Percentiles rank a stretch among this genome's conserved stretches.
phyloP scores from a whole-genome alignment of 257 asterid genomes.

The Petrea volubilis region DNA sequence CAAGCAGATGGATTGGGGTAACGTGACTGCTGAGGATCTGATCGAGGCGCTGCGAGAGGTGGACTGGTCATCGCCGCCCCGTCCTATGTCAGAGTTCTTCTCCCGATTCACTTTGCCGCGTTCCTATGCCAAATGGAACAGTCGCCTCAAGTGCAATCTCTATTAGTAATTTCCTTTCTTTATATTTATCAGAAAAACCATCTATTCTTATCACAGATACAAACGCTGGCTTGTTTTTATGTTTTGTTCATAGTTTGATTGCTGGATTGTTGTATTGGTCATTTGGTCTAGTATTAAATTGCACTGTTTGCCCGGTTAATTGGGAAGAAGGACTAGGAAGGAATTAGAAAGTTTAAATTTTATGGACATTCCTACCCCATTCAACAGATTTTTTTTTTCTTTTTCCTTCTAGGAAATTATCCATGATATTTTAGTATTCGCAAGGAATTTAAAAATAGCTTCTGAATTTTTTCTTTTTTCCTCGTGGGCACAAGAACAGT shows the following conservation, averaged over 20 bases:
- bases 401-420: background rate
- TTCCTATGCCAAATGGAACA: slow-evolving; percentile 81
- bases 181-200: background rate
- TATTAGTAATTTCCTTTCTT: slow-evolving; percentile 58
- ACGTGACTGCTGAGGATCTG: slow-evolving; percentile 89
- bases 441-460: slow-evolving; percentile 7
- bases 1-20: slow-evolving; percentile 84
- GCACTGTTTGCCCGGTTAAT: background rate
- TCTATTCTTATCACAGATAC: background rate
- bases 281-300: background rate
- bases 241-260: slow-evolving; percentile 8
- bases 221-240: background rate
- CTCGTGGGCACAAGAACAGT: background rate
- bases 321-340: background rate
- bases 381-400: background rate
- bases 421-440: background rate
- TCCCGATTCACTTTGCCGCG: slow-evolving; percentile 87
- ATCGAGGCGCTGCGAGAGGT: slow-evolving; percentile 90
- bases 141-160: slow-evolving; percentile 98
- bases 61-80: slow-evolving; percentile 96
- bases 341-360: slow-evolving; percentile 2
- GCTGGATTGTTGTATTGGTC: background rate
- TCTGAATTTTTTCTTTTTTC: background rate
- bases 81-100: slow-evolving; percentile 81
- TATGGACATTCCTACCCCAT: background rate